Conservation (phyloP, 2,329 filamentous ascomycete species). For the Reticulascus tulasneorum region DNA sequence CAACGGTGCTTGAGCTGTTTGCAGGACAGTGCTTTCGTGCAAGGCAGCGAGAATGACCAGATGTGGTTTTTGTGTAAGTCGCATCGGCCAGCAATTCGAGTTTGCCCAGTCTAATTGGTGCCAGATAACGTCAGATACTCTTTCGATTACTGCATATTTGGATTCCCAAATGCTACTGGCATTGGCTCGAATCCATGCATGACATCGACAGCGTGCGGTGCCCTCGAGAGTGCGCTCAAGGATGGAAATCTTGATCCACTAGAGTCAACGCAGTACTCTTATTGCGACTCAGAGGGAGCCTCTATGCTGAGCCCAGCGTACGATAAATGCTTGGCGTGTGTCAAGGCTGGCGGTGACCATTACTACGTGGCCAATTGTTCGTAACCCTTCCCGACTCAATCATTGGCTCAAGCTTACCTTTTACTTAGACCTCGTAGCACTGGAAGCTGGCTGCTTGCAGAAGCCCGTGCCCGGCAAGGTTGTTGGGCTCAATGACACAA, state of each 20-base stretch:
- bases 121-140: constrained; percentile 52
- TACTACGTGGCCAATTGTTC: constrained; percentile 48
- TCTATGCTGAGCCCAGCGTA: constrained; percentile 29
- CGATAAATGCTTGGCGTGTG: constrained; percentile 41
- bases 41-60: constrained; percentile 47
- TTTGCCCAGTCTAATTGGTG: too few relatives aligned
- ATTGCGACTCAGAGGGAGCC: constrained; percentile 39
- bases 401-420: constrained; percentile 3
- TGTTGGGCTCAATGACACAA: constrained; percentile 39
- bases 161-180: constrained; percentile 43
- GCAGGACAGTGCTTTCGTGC: constrained; percentile 44
- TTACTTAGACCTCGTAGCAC: constrained; percentile 42
- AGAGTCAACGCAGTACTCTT: constrained; percentile 33
- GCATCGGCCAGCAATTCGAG: neutral
- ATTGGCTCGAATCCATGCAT: constrained; percentile 45
- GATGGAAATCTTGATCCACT: constrained; percentile 31
- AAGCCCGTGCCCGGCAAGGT: constrained; percentile 31
- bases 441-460: constrained; percentile 49
- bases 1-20: constrained; percentile 48
- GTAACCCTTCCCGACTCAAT: constrained; percentile 10
- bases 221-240: constrained; percentile 35
- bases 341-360: constrained; percentile 36
- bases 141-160: constrained; percentile 49
- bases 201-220: constrained; percentile 47
- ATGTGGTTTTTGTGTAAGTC: constrained; percentile 55